Evolutionary conservation across 805 yeast genomes (phyloP), one percentile per base, ranked within the genome.

Genomic region (Nadsonia fulvescens): DNA sequence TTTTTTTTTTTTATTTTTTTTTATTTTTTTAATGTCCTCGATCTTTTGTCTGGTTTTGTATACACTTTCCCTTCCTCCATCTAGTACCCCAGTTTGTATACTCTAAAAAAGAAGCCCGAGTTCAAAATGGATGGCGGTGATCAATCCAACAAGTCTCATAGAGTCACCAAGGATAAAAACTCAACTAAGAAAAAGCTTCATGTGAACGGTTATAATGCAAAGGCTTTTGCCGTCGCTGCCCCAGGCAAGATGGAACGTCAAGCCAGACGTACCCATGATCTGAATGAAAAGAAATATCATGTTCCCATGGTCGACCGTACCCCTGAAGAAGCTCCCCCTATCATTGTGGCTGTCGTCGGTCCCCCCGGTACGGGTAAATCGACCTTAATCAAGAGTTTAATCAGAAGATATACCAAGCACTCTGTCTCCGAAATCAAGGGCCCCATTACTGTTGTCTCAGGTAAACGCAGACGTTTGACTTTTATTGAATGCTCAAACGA

Each of bases 311-410:
- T 89, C 26, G 93, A 89, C 47, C 62, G 96, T 39, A 82, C 95
- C 0, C 95, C 96, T 0, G 96, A 86, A 31, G 94, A 86, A 43
- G 94, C 96, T 4, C 95, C 95, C 12, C 99, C 99, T 21, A 74
- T 89, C 12, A 71, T 89, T 30, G 81, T 89, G 13, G 94, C 94
- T 0, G 93, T 89, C 5, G 94, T 89, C 8, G 99, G 99, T 0
- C 99, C 99, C 8, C 93, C 93, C 6, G 99, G 99, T 9, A 89
- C 96, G 0, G 99, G 99, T 37, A 89, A 89, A 46, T 70, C 95
- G 9, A 86, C 96, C 1, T 58, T 89, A 42, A 79, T 89, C 42
- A 74, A 81, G 47, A 81, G 95, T 5, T 56, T 89, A 29, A 81
- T 89, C 5, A 65, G 86, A 50, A 58, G 95, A 46, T 63, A 79